These are phyloP conservation scores for Erysimum pusillum DNA, from an alignment of 441 rosid genomes.

Conservation along the genomic window DNA sequence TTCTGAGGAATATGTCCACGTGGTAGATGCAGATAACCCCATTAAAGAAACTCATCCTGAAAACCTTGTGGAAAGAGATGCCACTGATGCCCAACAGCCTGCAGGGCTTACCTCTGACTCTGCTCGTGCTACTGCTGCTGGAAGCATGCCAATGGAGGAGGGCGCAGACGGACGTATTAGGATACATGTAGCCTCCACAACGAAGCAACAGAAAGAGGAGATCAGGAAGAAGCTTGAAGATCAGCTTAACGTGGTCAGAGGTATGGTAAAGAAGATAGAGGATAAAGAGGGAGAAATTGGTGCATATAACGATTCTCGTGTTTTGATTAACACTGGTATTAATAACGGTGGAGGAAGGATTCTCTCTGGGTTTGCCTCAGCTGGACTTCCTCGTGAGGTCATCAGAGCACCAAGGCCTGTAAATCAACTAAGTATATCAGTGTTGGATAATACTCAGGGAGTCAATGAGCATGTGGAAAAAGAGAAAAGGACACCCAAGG, in stretches of 20 bases:
- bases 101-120: conserved; percentile 43
- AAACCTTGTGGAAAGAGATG: conserved; percentile 46
- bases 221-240: conserved; percentile 80
- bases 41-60: conserved; percentile 44
- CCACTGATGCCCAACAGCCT: conserved; percentile 47
- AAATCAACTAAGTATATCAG: conserved; percentile 74
- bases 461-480: conserved; percentile 79
- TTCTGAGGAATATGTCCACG: conserved; percentile 39
- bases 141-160: conserved; percentile 55
- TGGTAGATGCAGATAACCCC: conserved; percentile 36
- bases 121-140: conserved; percentile 48
- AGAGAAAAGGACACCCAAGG: conserved; percentile 98
- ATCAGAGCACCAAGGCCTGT: conserved; percentile 75
- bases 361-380: conserved; percentile 70
- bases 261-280: conserved; percentile 83
- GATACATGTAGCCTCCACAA: conserved; percentile 60
- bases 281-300: conserved; percentile 70
- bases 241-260: conserved; percentile 80
- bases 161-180: conserved; percentile 56
- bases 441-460: conserved; percentile 77
- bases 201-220: conserved; percentile 70
- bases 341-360: conserved; percentile 66
- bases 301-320: conserved; percentile 51
- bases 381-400: conserved; percentile 61
- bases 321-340: conserved; percentile 50